Conservation (phyloP, 305 asterid species). For the Solanum hybrid region DNA sequence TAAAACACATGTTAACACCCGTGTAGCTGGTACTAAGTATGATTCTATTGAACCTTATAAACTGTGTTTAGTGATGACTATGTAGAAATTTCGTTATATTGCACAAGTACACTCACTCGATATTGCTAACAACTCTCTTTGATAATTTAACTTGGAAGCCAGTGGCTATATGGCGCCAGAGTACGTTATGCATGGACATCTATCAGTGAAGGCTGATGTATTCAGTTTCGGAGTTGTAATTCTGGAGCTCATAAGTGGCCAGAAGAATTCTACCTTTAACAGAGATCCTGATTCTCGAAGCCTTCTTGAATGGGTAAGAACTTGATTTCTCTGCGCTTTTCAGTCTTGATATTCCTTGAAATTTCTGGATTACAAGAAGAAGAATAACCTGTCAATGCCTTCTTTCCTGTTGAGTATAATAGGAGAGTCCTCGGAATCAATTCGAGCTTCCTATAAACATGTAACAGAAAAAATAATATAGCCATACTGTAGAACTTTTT, state of each 20-base stretch:
- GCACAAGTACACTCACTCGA: neutral
- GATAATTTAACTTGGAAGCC: conserved; percentile 23
- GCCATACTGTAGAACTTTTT: neutral
- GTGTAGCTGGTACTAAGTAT: conserved; percentile 87
- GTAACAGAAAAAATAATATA: neutral
- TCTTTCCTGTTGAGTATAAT: neutral
- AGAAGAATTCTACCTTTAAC: conserved; percentile 62
- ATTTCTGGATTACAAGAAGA: neutral
- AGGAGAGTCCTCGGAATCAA: neutral
- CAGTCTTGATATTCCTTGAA: neutral
- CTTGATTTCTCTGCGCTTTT: neutral
- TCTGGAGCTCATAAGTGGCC: conserved; percentile 89
- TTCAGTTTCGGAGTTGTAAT: conserved; percentile 90
- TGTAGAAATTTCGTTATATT: neutral
- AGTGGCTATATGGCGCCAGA: conserved; percentile 99
- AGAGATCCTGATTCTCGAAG: conserved; percentile 52
- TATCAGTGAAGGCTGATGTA: conserved; percentile 74
- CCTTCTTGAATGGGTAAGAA: conserved; percentile 85
- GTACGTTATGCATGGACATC: conserved; percentile 66
- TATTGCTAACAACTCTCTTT: neutral
- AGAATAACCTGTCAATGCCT: neutral
- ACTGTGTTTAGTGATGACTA: neutral
- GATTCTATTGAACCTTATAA: conserved; percentile 8
- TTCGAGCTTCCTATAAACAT: neutral
- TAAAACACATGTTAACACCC: conserved; percentile 72